Conservation (phyloP, 1,139 yeast genomes). For the Yamadazyma sp. region DNA sequence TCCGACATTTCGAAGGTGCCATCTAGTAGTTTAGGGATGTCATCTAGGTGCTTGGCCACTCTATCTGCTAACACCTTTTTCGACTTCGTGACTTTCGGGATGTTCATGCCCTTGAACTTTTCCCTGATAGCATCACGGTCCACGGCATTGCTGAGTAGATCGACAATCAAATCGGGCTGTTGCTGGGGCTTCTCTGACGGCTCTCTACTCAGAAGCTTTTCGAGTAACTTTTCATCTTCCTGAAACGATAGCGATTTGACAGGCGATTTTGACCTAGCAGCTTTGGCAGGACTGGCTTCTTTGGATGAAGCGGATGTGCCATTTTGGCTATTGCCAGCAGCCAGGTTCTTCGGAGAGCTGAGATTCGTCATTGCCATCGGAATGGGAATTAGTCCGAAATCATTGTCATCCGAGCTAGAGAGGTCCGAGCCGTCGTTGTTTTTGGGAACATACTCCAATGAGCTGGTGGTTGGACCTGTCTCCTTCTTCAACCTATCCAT, state of each 20-base stretch:
- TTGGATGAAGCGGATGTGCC: too few relatives aligned
- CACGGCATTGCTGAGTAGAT: conserved; percentile 4
- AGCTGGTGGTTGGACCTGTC: not conserved
- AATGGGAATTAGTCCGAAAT: not conserved
- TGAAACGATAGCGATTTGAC: not conserved
- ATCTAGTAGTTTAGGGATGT: conserved; percentile 43
- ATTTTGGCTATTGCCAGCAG: not conserved
- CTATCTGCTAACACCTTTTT: conserved; percentile 23
- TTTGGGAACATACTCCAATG: conserved; percentile 4
- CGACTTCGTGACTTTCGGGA: conserved; percentile 31
- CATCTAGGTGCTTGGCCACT: conserved; percentile 27
- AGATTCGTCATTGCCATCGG: not conserved
- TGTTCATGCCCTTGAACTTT: conserved; percentile 21
- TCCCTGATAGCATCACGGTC: conserved; percentile 17
- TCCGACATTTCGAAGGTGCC: conserved; percentile 42
- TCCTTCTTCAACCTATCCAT: not conserved
- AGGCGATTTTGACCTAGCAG: not conserved
- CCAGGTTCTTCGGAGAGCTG: not conserved
- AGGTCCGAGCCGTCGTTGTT: conserved; percentile 9
- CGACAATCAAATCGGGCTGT: conserved; percentile 1
- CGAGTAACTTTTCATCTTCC: not conserved
- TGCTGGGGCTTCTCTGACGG: not conserved
- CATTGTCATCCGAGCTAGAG: conserved; percentile 15
- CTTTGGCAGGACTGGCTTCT: too few relatives aligned
- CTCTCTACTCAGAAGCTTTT: not conserved